These are phyloP conservation scores for Leccinum variicolor DNA, from an alignment of 768 basidiomycete species.

Conservation along the genomic window DNA sequence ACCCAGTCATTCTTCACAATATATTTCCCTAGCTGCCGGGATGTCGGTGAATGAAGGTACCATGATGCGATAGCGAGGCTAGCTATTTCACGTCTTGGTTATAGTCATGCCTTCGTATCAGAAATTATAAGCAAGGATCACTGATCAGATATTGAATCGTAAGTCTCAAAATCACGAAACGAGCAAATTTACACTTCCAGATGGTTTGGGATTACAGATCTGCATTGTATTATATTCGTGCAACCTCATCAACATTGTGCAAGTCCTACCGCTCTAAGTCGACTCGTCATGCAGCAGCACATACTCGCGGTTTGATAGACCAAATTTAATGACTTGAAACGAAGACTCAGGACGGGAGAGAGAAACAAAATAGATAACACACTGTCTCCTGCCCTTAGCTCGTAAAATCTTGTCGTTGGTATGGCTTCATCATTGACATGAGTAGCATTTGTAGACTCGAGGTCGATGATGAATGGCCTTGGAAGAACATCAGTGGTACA, in stretches of 20 bases:
- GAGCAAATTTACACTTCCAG: background rate
- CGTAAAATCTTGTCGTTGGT: conserved; percentile 84
- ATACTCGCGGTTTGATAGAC: conserved; percentile 77
- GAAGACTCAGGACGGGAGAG: conserved; percentile 8
- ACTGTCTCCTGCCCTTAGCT: conserved; percentile 80
- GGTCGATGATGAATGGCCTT: conserved; percentile 95
- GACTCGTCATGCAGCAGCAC: conserved; percentile 82
- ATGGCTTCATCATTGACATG: conserved; percentile 84
- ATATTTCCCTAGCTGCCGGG: conserved; percentile 7
- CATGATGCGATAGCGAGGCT: background rate
- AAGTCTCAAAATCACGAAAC: background rate
- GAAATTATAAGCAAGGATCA: background rate
- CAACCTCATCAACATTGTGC: background rate
- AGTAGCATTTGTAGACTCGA: conserved; percentile 98
- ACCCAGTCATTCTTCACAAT: conserved; percentile 27
- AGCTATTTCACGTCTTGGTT: background rate
- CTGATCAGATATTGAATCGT: background rate
- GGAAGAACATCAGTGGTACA: conserved; percentile 4
- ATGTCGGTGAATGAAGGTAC: background rate
- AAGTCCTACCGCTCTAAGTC: conserved; percentile 25
- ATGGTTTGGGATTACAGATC: background rate
- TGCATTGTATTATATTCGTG: background rate
- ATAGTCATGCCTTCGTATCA: background rate
- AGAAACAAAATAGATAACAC: conserved; percentile 20
- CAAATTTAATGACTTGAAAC: conserved; percentile 76